These are phyloP conservation scores for Gnetum montanum DNA, from an alignment of 75 land plant species.

Conservation along the genomic window DNA sequence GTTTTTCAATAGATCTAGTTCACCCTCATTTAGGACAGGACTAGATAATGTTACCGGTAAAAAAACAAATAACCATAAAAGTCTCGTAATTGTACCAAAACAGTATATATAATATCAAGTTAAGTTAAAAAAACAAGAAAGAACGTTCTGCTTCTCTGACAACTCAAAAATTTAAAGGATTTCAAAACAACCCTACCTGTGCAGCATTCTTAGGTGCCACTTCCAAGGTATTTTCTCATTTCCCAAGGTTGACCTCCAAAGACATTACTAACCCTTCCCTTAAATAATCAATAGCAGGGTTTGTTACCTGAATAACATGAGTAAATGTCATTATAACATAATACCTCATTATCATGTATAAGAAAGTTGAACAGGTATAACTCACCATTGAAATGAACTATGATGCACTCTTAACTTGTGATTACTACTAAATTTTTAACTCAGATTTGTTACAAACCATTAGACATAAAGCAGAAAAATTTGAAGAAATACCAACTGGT, in stretches of 20 bases:
- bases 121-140: background rate
- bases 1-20: slow-evolving; percentile 64
- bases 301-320: slow-evolving; percentile 84
- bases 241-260: slow-evolving; percentile 90
- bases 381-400: no score
- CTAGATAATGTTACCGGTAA: slow-evolving; percentile 61
- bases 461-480: no score
- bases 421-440: no score
- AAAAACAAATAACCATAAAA: background rate
- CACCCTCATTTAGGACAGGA: slow-evolving; percentile 95
- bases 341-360: no score
- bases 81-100: background rate
- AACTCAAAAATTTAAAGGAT: background rate
- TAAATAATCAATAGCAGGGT: slow-evolving; percentile 95
- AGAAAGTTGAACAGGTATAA: no score
- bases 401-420: no score
- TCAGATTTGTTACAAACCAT: no score
- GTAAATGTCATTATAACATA: no score
- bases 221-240: slow-evolving; percentile 76
- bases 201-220: slow-evolving; percentile 86
- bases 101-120: background rate
- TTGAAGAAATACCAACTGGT: no score
- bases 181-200: slow-evolving; percentile 76
- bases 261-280: slow-evolving; percentile 99
- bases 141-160: background rate